Base-by-base conservation (phyloP, 345 rosid species). In the Eucalyptus pauciflora region DNA sequence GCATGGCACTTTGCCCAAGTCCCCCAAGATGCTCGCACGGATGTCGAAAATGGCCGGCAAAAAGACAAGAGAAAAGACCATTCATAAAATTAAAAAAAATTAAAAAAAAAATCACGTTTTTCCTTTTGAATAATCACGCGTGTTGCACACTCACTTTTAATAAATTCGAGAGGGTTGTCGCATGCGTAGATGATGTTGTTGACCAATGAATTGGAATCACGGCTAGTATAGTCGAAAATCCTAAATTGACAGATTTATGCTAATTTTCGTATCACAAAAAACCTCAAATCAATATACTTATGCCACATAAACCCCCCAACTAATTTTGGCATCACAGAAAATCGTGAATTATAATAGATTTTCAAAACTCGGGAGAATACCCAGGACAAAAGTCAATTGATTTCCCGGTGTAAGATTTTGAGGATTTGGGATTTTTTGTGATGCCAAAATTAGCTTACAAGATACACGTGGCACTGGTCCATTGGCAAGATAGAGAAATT, bases 201-300 rank as follows among this genome's bases (percentile, higher is more conserved):
- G 81, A 33, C 45, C 45, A 33, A 71, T 33, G 20, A 71, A 69
- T 33, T 33, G 22, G 24, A 69, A 31, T 69, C 80, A 33, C 5
- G 22, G 43, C 8, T 69, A 69, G 2, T 5, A 5, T 6, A 33
- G 13, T 9, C 7, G 10, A 69, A 69, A 31, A 16, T 69, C 43
- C 24, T 69, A 8, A 31, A 33, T 69, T 4, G 41, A 4, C 20
- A 17, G 7, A 4, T 11, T 5, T 8, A 33, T 33, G 1, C 0
- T 67, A 8, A 15, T 67, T 67, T 16, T 15, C 11, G 3, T 31
- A 16, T 67, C 1, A 0, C 10, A 29, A 27, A 60, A 62, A 6
- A 67, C 2, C 1, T 0, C 2, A 7, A 0, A n/a, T 15, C 0
- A 0, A 64, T 64, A n/a, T 2, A n/a, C 3, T 1, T 16, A n/a